phyloP scores from a whole-genome alignment of 129 eudicot species.

The Kitagawia praeruptora region DNA sequence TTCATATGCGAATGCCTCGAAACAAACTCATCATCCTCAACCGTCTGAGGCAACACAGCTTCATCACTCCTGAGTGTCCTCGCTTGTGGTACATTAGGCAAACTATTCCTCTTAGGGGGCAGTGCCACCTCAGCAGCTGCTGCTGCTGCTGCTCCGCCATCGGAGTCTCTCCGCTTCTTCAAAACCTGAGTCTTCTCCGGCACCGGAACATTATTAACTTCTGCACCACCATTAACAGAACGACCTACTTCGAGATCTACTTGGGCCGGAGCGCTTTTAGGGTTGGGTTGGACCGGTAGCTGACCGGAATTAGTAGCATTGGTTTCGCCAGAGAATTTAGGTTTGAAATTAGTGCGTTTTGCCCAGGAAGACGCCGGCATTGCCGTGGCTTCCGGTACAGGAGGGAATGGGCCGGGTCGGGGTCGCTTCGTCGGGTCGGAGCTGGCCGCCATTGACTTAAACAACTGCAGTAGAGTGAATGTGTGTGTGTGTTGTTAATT shows the following conservation, averaged over 20 bases:
- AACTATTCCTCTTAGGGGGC: slow-evolving; percentile 13
- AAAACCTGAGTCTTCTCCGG: slow-evolving; percentile 17
- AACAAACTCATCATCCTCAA: slow-evolving; percentile 63
- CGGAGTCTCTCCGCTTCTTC: slow-evolving; percentile 58
- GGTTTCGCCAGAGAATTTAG: slow-evolving; percentile 95
- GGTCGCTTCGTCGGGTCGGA: slow-evolving; percentile 64
- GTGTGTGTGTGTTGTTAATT: background rate
- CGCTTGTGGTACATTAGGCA: slow-evolving; percentile 16
- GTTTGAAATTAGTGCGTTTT: slow-evolving; percentile 86
- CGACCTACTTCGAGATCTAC: slow-evolving; percentile 63
- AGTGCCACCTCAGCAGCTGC: slow-evolving; percentile 12
- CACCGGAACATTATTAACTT: slow-evolving; percentile 14
- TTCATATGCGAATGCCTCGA: slow-evolving; percentile 75
- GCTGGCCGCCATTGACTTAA: slow-evolving; percentile 31
- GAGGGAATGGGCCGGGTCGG: slow-evolving; percentile 59
- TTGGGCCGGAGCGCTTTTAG: slow-evolving; percentile 19
- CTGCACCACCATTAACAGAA: slow-evolving; percentile 33
- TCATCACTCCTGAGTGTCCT: slow-evolving; percentile 44
- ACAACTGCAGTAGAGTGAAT: background rate
- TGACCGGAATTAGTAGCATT: slow-evolving; percentile 68
- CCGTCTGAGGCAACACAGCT: slow-evolving; percentile 43
- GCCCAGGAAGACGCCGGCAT: slow-evolving; percentile 97
- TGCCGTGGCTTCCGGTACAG: slow-evolving; percentile 54
- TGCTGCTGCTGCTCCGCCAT: slow-evolving; percentile 28
- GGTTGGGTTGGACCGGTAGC: slow-evolving; percentile 33